phyloP scores from a whole-genome alignment of 768 basidiomycete genomes.

The Lyophyllum atratum region DNA sequence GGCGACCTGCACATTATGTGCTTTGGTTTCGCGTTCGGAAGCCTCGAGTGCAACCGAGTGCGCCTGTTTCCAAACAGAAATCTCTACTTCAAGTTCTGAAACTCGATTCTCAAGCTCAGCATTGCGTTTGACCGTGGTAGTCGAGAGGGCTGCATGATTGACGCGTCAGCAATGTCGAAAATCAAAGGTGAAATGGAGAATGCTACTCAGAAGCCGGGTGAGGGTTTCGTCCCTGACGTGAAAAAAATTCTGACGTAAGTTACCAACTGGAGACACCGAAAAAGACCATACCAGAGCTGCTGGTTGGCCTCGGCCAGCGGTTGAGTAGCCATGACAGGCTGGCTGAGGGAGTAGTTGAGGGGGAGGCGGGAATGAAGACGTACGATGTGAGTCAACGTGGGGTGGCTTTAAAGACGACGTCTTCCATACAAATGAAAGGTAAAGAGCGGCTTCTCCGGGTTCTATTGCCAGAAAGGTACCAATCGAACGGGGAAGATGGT shows the following conservation, averaged over 20 bases:
- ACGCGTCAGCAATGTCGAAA: background rate
- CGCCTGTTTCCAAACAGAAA: constrained; percentile 71
- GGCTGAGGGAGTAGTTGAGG: constrained; percentile 23
- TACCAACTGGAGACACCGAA: constrained; percentile 1
- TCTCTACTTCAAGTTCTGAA: constrained; percentile 67
- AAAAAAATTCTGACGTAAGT: constrained; percentile 21
- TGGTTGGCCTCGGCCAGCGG: constrained; percentile 60
- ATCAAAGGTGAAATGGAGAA: constrained; percentile 5
- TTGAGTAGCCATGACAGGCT: constrained; percentile 55
- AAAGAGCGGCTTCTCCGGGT: constrained; percentile 55
- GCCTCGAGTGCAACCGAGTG: constrained; percentile 63
- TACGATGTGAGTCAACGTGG: constrained; percentile 38
- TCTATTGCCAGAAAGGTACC: constrained; percentile 53
- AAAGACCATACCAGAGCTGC: constrained; percentile 59
- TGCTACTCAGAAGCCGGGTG: constrained; percentile 57
- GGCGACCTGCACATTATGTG: constrained; percentile 68
- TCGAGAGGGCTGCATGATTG: constrained; percentile 54
- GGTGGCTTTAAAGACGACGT: constrained; percentile 49
- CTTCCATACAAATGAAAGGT: constrained; percentile 49
- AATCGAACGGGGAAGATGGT: constrained; percentile 46
- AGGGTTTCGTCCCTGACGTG: constrained; percentile 65
- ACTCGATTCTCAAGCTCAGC: constrained; percentile 64
- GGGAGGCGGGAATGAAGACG: constrained; percentile 41
- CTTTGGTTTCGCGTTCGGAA: constrained; percentile 61
- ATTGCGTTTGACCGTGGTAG: constrained; percentile 63